A percentile compares a stretch with the other conserved stretches of the same genome.
Evolutionary conservation across 202 grass and related monocot species (phyloP).

Genomic region (Panicum virgatum): DNA sequence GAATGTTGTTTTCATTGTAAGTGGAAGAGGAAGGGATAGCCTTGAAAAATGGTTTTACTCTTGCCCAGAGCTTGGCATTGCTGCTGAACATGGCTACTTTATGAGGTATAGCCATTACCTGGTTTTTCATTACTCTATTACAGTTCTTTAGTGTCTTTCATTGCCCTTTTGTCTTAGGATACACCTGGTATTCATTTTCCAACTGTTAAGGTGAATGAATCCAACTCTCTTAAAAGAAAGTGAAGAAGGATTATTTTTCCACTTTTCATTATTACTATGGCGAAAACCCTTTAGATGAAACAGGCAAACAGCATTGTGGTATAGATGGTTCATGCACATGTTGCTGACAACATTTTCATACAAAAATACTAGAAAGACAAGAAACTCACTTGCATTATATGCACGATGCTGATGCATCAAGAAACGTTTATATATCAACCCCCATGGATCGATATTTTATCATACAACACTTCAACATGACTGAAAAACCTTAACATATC

Average conservation of each 20-base stretch:
- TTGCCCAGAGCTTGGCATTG: constrained; percentile 71
- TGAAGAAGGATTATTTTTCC: not conserved
- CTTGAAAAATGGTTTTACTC: constrained; percentile 66
- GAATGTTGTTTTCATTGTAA: constrained; percentile 73
- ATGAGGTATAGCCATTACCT: constrained; percentile 48
- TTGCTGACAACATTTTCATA: not conserved
- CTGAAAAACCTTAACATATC: not conserved
- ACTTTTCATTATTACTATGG: not conserved
- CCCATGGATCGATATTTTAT: not conserved
- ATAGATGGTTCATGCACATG: constrained; percentile 15
- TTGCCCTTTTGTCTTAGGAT: constrained; percentile 1
- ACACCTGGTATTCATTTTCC: constrained; percentile 3
- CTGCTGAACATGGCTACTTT: constrained; percentile 82
- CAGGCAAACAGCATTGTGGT: constrained; percentile 4
- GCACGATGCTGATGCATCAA: not conserved
- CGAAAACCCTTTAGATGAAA: not conserved
- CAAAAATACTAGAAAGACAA: constrained; percentile 8
- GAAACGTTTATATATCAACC: not conserved
- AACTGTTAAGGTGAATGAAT: constrained; percentile 3
- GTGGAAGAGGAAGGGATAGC: constrained; percentile 61
- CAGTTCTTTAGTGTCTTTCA: not conserved
- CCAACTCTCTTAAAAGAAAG: not conserved
- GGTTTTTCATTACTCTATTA: not conserved
- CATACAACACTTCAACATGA: not conserved
- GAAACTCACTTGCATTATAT: constrained; percentile 3